A percentile compares a stretch with the other conserved stretches of the same genome.
Conservation (phyloP, 192 early-diverging fungal genomes). For the Backusella mclennaniae region DNA sequence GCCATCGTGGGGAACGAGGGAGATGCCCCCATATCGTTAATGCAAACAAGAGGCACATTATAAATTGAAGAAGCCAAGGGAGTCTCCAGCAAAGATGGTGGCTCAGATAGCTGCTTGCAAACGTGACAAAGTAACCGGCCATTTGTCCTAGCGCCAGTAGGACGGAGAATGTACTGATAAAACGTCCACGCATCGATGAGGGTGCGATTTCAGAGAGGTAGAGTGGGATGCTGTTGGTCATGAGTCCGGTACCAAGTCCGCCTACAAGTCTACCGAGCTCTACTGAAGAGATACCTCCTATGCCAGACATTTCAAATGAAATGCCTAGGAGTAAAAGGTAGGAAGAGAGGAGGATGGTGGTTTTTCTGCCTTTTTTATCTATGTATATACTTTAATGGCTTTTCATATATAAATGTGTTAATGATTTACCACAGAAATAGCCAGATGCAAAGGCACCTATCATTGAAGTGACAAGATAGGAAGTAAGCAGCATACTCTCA, state of each 20-base stretch:
- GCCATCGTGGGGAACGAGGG: constrained; percentile 83
- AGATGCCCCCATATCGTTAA: constrained; percentile 57
- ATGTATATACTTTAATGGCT: not conserved
- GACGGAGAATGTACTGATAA: constrained; percentile 83
- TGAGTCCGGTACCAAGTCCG: not conserved
- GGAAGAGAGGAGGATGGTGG: constrained; percentile 61
- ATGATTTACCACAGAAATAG: constrained; percentile 19
- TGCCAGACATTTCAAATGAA: constrained; percentile 63
- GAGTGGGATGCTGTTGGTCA: not conserved
- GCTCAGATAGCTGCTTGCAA: constrained; percentile 33
- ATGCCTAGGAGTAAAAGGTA: constrained; percentile 69
- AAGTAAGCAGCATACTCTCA: constrained; percentile 19
- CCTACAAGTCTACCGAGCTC: not conserved
- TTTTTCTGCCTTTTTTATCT: constrained; percentile 56
- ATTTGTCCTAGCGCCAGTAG: constrained; percentile 83
- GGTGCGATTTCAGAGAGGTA: constrained; percentile 66
- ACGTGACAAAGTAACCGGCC: constrained; percentile 55
- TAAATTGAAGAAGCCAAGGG: constrained; percentile 67
- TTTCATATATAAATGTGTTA: not conserved
- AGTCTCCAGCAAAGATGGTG: constrained; percentile 59
- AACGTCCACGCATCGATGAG: constrained; percentile 77
- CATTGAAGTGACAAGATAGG: constrained; percentile 24
- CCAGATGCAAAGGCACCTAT: constrained; percentile 26
- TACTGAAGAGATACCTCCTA: constrained; percentile 35
- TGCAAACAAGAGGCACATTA: constrained; percentile 59